Evolutionary conservation across 2,329 filamentous ascomycete species (phyloP), one percentile per base, ranked within the genome.

Genomic region (Fusarium marasasianum): DNA sequence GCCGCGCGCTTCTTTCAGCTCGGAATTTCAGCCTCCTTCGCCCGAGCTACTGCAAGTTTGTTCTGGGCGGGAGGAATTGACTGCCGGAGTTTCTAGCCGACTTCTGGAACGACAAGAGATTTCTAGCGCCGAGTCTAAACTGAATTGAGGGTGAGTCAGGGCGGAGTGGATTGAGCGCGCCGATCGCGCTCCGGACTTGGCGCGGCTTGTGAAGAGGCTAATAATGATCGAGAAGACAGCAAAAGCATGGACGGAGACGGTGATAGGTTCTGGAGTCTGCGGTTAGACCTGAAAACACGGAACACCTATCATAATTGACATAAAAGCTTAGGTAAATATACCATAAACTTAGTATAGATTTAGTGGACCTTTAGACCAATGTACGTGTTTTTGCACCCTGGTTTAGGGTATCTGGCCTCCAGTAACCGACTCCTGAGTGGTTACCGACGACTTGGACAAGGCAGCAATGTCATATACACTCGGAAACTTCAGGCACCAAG

Each of bases 81-180:
- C 15, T 48, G 51, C 66, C 38, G 53, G 43, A 14, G 8, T 22
- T 43, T 64, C 55, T 74, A 66, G 66, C 66, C 55, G 50, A 9
- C 20, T 68, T 72, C 71, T 63, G 45, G 71, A 70, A 56, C 33
- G 22, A 24, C n/a, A 43, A 59, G 40, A 59, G 18, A 59, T 47
- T 67, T 73, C 66, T 73, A 74, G 71, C 57, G 57, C 6, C 3
- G 8, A 10, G 13, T 26, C 45, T 56, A 47, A 37, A 40, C 56
- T 7, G 15, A 8, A 55, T 37, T 3, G 1, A 15, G 24, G 35
- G 50, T 69, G 48, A 73, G 45, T 73, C 61, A 48, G 41, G 40
- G 14, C 26, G 1, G 20, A n/a, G 51, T 69, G 58, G 67, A 41
- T 41, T 14, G 1, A 1, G 2, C 3, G 17, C 65, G 70, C 71